phyloP scores from a whole-genome alignment of 2,329 filamentous ascomycete species.

The Penicillium sp. region DNA sequence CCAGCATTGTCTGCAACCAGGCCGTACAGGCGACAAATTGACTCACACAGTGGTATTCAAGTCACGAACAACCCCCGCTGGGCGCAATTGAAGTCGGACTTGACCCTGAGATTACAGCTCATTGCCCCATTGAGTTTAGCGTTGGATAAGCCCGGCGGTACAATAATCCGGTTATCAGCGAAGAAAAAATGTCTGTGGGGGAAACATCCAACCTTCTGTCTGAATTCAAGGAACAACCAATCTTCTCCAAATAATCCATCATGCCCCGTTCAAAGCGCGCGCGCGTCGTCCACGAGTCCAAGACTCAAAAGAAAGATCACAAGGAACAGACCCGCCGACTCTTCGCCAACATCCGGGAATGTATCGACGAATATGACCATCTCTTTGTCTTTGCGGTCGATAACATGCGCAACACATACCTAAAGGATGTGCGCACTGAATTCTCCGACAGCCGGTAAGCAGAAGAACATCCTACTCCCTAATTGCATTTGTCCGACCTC shows the following conservation, averaged over 20 bases:
- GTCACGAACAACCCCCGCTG: background rate
- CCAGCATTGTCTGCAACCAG: constrained; percentile 62
- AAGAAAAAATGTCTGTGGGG: constrained; percentile 33
- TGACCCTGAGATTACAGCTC: constrained; percentile 23
- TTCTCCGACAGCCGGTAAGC: constrained; percentile 77
- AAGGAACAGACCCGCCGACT: constrained; percentile 84
- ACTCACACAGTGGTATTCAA: background rate
- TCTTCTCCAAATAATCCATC: constrained; percentile 25
- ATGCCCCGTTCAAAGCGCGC: constrained; percentile 98
- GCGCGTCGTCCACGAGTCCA: constrained; percentile 82
- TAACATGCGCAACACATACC: constrained; percentile 96
- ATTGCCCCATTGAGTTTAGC: constrained; percentile 33
- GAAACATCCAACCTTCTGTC: constrained; percentile 22
- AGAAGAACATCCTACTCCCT: background rate
- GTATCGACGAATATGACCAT: constrained; percentile 78
- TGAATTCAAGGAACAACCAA: constrained; percentile 11
- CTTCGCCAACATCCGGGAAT: constrained; percentile 82
- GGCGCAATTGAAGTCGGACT: background rate
- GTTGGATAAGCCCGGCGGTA: constrained; percentile 39
- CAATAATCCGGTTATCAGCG: constrained; percentile 39
- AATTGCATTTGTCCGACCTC: background rate
- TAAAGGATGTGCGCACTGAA: constrained; percentile 84
- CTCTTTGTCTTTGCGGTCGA: constrained; percentile 91
- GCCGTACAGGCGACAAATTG: constrained; percentile 2
- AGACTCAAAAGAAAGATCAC: constrained; percentile 86